Conservation (phyloP, 2,329 filamentous ascomycete genomes). For the Pestalotiopsis sp. region DNA sequence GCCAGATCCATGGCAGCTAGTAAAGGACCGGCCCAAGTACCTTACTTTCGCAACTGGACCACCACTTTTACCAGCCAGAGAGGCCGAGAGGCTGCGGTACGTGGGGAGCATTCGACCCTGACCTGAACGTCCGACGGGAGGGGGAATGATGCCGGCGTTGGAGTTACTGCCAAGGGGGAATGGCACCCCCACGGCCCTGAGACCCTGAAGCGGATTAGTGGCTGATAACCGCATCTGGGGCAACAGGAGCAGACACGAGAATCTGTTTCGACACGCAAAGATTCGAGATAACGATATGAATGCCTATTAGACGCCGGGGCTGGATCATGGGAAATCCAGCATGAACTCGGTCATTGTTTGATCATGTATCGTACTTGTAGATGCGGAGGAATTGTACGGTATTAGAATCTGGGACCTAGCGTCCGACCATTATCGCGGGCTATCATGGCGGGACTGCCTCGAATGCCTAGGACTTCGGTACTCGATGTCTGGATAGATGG, state of each 20-base stretch:
- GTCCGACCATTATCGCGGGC: too few species aligned
- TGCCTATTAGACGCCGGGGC: background rate
- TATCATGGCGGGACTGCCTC: too few species aligned
- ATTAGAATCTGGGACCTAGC: too few species aligned
- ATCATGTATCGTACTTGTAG: too few species aligned
- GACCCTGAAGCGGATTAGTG: conserved; percentile 7
- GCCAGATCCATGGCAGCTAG: background rate
- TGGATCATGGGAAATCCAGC: too few species aligned
- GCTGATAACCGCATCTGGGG: conserved; percentile 4
- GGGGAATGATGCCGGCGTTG: conserved; percentile 1
- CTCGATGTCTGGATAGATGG: too few species aligned
- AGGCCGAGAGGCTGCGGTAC: background rate
- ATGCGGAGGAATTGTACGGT: too few species aligned
- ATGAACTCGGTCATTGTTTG: too few species aligned
- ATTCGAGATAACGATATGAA: conserved; percentile 12
- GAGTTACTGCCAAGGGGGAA: background rate
- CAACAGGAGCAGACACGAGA: background rate
- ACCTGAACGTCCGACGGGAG: background rate
- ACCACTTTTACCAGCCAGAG: background rate
- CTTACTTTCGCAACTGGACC: background rate
- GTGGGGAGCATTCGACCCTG: conserved; percentile 2
- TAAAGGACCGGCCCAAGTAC: background rate
- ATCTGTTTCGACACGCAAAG: background rate
- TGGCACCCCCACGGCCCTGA: conserved; percentile 3
- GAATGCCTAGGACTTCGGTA: too few species aligned